Percentiles rank a stretch among this genome's conserved stretches.
Evolutionary conservation across 2,329 filamentous ascomycete species (phyloP).

Genomic region (Diplodia seriata): DNA sequence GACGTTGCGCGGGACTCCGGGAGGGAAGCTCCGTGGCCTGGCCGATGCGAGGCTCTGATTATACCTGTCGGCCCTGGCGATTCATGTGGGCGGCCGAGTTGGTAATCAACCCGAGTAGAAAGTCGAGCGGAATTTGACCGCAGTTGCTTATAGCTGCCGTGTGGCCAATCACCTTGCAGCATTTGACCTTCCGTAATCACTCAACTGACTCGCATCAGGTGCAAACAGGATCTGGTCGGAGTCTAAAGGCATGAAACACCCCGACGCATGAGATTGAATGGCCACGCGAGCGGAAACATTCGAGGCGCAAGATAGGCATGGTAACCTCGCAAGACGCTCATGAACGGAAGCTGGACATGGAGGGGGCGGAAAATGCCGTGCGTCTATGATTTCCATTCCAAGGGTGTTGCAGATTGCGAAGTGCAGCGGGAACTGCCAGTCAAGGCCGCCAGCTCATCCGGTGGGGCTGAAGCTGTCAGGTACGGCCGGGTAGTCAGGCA

Average conservation of each 20-base stretch:
- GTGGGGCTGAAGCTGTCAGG: background rate
- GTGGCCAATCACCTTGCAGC: background rate
- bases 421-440: background rate
- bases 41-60: background rate
- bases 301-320: background rate
- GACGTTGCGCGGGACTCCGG: background rate
- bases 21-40: constrained; percentile 2
- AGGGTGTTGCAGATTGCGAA: background rate
- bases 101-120: background rate
- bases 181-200: background rate
- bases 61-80: background rate
- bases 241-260: background rate
- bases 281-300: background rate
- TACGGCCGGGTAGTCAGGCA: background rate
- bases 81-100: background rate
- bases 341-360: background rate
- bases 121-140: constrained; percentile 11
- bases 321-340: background rate
- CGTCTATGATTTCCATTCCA: background rate
- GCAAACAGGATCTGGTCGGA: background rate
- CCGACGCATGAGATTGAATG: background rate
- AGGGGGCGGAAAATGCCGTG: background rate
- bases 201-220: background rate
- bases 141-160: background rate
- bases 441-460: background rate